Evolutionary conservation across 495 filamentous ascomycete genomes (phyloP).

Genomic region (Penicillium ochrochloron): DNA sequence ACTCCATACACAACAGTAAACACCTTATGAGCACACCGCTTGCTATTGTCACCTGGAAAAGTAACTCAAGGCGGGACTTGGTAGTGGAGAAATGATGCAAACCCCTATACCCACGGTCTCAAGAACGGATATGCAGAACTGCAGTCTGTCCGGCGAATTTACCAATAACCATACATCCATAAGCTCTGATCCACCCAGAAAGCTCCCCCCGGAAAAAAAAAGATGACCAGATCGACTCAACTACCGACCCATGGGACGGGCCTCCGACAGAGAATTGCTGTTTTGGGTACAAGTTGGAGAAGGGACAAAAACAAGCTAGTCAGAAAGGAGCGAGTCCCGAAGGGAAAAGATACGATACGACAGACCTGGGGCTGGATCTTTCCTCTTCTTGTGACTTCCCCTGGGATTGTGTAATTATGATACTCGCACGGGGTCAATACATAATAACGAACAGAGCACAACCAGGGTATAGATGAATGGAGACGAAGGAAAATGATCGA

Average conservation of each 20-base stretch:
- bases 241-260: constrained; percentile 6
- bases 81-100: background rate
- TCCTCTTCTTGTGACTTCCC: background rate
- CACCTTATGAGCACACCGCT: background rate
- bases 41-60: background rate
- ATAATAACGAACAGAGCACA: background rate
- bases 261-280: background rate
- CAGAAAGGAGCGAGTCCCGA: constrained; percentile 8
- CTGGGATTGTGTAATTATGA: background rate
- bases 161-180: background rate
- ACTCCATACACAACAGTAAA: background rate
- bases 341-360: background rate
- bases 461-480: background rate
- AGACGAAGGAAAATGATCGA: constrained; percentile 29
- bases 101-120: background rate
- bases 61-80: background rate
- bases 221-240: constrained; percentile 2
- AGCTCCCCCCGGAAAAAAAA: constrained; percentile 5
- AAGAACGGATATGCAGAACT: background rate
- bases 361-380: background rate
- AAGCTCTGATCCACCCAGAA: background rate
- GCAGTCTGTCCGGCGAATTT: background rate
- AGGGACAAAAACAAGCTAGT: constrained; percentile 1
- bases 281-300: constrained; percentile 2
- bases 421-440: constrained; percentile 10